phyloP scores from a whole-genome alignment of 2,329 filamentous ascomycete genomes.

The Colletotrichum zoysiae region DNA sequence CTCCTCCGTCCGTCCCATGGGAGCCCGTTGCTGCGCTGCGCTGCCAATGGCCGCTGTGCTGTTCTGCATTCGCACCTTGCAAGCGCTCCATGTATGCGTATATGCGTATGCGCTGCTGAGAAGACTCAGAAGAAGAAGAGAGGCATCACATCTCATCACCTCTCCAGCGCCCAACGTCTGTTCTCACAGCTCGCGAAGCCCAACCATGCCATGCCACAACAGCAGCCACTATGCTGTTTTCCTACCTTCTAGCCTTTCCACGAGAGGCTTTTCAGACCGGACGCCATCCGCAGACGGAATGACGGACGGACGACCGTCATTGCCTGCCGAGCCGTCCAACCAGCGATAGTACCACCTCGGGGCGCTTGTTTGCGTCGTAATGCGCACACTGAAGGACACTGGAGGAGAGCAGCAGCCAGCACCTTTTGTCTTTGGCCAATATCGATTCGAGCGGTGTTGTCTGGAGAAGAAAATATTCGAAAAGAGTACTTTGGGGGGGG shows the following conservation, averaged over 20 bases:
- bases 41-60: conserved; percentile 7
- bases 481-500: too few relatives aligned
- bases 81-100: neutral
- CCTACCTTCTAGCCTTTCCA: conserved; percentile 13
- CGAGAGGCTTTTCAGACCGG: conserved; percentile 22
- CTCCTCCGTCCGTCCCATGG: conserved; percentile 20
- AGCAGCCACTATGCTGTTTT: conserved; percentile 6
- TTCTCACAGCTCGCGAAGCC: conserved; percentile 23
- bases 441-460: neutral
- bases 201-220: conserved; percentile 10
- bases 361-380: too few relatives aligned
- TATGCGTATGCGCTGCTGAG: neutral
- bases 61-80: conserved; percentile 13
- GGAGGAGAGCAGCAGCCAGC: neutral
- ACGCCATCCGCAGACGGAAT: conserved; percentile 15
- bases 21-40: conserved; percentile 16
- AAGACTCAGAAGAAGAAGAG: neutral
- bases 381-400: neutral
- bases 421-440: conserved; percentile 8
- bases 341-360: neutral
- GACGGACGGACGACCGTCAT: neutral
- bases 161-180: conserved; percentile 29
- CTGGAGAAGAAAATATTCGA: too few relatives aligned
- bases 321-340: neutral
- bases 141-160: neutral